Conservation (phyloP, 257 asterid species). For the Nicotiana paniculata region DNA sequence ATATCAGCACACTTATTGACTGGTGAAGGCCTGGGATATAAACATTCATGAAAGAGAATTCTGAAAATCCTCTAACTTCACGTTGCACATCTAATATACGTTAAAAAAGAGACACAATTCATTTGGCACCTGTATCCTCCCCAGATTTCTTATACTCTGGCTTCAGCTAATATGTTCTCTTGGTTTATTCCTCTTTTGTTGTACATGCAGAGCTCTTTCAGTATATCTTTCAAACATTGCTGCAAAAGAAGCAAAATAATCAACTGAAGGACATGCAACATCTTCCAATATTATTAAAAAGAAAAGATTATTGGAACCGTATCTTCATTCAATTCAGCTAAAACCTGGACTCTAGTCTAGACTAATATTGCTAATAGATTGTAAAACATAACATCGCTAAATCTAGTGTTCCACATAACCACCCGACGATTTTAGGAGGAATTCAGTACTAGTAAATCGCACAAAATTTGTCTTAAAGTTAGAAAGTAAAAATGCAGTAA, state of each 20-base stretch:
- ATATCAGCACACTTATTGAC: not conserved
- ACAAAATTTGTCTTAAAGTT: too few relatives aligned
- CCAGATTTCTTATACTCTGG: slow-evolving; percentile 88
- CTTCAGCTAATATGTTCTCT: slow-evolving; percentile 87
- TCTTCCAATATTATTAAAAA: not conserved
- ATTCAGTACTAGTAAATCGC: not conserved
- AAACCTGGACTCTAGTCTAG: not conserved
- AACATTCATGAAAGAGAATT: not conserved
- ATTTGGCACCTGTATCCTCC: slow-evolving; percentile 71
- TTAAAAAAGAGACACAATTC: slow-evolving; percentile 19
- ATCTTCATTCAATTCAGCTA: not conserved
- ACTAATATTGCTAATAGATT: not conserved
- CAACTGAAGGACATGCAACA: not conserved
- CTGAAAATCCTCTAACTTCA: not conserved
- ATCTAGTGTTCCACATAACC: not conserved
- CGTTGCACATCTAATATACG: slow-evolving; percentile 22
- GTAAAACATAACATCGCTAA: not conserved
- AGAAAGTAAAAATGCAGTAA: too few relatives aligned
- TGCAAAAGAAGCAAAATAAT: slow-evolving; percentile 29
- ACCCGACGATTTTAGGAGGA: not conserved
- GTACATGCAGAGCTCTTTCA: slow-evolving; percentile 81
- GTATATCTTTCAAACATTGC: slow-evolving; percentile 88
- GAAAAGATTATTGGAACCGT: not conserved
- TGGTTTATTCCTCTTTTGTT: slow-evolving; percentile 88
- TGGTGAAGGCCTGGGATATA: not conserved